These are phyloP conservation scores for Candida silvatica DNA, from an alignment of 805 yeast species.

Conservation along the genomic window DNA sequence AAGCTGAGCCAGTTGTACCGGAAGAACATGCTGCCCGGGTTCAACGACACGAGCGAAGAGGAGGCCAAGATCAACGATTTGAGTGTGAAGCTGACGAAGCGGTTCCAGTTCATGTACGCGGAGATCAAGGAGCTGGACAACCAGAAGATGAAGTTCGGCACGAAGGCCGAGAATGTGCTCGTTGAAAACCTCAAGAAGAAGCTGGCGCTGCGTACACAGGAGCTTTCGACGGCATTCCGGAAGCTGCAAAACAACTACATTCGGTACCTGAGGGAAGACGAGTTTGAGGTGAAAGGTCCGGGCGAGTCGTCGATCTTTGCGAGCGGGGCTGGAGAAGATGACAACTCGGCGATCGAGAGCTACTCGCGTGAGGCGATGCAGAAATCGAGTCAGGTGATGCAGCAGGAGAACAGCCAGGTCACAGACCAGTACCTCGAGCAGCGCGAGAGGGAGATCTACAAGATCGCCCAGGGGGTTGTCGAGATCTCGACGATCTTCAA, in stretches of 20 bases:
- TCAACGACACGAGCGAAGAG: conserved; percentile 68
- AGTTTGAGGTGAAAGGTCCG: conserved; percentile 16
- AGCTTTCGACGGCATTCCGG: conserved; percentile 66
- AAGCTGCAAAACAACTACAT: conserved; percentile 86
- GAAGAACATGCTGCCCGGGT: conserved; percentile 79
- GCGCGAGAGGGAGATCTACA: conserved; percentile 83
- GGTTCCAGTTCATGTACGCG: conserved; percentile 72
- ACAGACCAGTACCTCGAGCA: conserved; percentile 44
- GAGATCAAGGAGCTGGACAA: conserved; percentile 58
- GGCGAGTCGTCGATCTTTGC: conserved; percentile 2
- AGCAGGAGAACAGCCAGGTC: conserved; percentile 26
- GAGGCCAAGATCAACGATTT: conserved; percentile 74
- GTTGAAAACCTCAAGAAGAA: conserved; percentile 75
- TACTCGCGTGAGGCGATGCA: conserved; percentile 46
- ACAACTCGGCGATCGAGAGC: conserved; percentile 28
- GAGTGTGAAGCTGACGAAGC: conserved; percentile 64
- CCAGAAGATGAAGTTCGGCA: conserved; percentile 22
- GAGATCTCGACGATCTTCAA: conserved; percentile 91
- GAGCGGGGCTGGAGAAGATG: conserved; percentile 4
- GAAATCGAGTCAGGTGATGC: conserved; percentile 33
- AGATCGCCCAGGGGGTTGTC: conserved; percentile 86
- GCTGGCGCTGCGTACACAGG: conserved; percentile 81
- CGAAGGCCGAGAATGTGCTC: conserved; percentile 48
- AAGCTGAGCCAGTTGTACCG: conserved; percentile 65
- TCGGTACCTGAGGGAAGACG: conserved; percentile 75